Evolutionary conservation across 192 early-diverging fungal species (phyloP).

Genomic region (Coemansia sp.): DNA sequence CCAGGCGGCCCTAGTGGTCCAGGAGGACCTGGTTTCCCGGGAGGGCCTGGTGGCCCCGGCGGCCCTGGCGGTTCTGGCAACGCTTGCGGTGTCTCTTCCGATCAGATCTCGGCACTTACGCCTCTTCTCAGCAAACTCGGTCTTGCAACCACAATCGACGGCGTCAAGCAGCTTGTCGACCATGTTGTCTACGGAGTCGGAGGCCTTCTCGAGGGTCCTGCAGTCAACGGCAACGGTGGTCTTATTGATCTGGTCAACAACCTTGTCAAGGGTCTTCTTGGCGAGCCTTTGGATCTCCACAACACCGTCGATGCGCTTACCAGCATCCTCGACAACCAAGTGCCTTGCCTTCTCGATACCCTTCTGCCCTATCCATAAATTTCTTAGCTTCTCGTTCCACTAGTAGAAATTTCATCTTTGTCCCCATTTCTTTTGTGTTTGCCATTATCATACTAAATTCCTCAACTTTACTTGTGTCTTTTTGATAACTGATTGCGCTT

Average conservation of each 20-base stretch:
- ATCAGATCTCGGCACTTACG: conserved; percentile 48
- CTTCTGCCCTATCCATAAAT: conserved; percentile 41
- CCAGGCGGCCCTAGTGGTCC: conserved; percentile 13
- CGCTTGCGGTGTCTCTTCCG: conserved; percentile 35
- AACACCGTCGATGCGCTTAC: conserved; percentile 38
- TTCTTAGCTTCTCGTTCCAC: background rate
- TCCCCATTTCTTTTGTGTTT: conserved; percentile 2
- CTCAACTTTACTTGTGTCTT: background rate
- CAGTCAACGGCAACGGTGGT: conserved; percentile 28
- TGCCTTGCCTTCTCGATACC: conserved; percentile 49
- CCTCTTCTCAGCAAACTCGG: conserved; percentile 45
- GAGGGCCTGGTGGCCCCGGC: background rate
- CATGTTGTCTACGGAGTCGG: conserved; percentile 32
- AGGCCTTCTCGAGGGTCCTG: conserved; percentile 36
- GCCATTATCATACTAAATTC: conserved; percentile 6
- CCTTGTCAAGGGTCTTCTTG: conserved; percentile 42
- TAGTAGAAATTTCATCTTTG: background rate
- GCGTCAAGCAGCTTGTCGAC: conserved; percentile 49
- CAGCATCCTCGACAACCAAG: conserved; percentile 41
- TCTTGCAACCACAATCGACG: conserved; percentile 29
- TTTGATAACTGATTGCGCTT: too few relatives aligned
- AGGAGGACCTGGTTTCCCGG: conserved; percentile 8
- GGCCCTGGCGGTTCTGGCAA: conserved; percentile 15
- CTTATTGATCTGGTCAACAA: conserved; percentile 46
- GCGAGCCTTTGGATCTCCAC: conserved; percentile 36